Conservation (phyloP, 2,329 filamentous ascomycete species). For the Colletotrichum aenigma region DNA sequence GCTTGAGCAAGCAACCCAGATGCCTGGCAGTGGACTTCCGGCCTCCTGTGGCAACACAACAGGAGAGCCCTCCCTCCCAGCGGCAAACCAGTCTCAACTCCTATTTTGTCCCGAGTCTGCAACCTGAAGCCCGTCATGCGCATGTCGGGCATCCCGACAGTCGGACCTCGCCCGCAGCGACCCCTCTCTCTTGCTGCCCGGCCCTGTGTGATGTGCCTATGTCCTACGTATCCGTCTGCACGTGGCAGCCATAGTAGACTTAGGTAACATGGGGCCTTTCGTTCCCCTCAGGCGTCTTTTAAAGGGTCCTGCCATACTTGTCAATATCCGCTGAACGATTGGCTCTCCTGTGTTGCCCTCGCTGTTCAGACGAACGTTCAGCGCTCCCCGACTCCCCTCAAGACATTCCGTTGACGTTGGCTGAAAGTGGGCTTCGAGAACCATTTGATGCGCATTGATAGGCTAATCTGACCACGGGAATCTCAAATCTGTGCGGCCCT, state of each 20-base stretch:
- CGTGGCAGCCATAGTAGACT: neutral
- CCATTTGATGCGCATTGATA: neutral
- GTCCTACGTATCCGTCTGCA: neutral
- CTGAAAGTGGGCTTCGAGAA: neutral
- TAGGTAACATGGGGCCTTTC: neutral
- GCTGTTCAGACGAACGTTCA: constrained; percentile 7
- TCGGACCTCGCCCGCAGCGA: neutral
- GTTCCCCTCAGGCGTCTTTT: neutral
- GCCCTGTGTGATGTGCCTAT: neutral
- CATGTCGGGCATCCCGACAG: constrained; percentile 14
- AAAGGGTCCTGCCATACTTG: constrained; percentile 2
- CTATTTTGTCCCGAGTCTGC: neutral
- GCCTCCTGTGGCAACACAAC: constrained; percentile 10
- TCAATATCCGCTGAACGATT: constrained; percentile 8
- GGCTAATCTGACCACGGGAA: neutral
- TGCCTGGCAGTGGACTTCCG: constrained; percentile 15
- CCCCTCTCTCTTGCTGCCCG: neutral
- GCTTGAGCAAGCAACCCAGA: constrained; percentile 8
- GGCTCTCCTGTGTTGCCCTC: neutral
- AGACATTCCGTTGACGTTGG: neutral
- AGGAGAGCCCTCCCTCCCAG: constrained; percentile 12
- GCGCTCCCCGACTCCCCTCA: neutral
- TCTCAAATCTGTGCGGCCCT: neutral
- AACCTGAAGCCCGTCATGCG: neutral
- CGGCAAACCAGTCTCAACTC: constrained; percentile 7